These are phyloP conservation scores for Cladorrhinum sp. DNA, from an alignment of 2,329 filamentous ascomycete genomes.

Conservation along the genomic window DNA sequence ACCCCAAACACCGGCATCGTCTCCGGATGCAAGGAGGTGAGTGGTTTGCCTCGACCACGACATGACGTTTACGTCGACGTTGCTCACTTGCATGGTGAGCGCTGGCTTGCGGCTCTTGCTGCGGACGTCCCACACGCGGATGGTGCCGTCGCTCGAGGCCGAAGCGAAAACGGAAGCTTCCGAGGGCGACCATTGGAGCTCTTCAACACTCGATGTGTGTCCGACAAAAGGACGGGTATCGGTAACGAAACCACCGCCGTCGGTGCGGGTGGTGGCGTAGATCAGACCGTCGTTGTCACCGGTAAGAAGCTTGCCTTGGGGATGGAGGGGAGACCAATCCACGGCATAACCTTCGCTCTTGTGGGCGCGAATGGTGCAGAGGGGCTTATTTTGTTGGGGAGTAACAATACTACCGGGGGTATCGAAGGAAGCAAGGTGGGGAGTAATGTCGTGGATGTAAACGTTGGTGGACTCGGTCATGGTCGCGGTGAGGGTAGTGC, in stretches of 20 bases:
- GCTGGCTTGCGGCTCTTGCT: constrained; percentile 88
- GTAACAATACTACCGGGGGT: constrained; percentile 78
- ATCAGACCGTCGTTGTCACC: constrained; percentile 90
- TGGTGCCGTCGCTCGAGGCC: constrained; percentile 87
- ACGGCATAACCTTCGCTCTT: constrained; percentile 91
- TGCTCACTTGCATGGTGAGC: constrained; percentile 78
- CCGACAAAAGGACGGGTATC: constrained; percentile 81
- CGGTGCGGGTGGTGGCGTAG: constrained; percentile 80
- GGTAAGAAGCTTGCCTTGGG: constrained; percentile 81
- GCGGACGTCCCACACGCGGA: constrained; percentile 93
- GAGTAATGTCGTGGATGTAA: constrained; percentile 90
- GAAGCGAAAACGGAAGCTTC: constrained; percentile 94
- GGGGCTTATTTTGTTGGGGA: constrained; percentile 80
- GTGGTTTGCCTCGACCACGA: constrained; percentile 88
- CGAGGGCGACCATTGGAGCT: constrained; percentile 93
- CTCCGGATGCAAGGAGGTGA: constrained; percentile 87
- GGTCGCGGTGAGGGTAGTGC: constrained; percentile 79
- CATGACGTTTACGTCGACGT: constrained; percentile 91
- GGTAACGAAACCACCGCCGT: constrained; percentile 85
- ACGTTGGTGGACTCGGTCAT: constrained; percentile 90
- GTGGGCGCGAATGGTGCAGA: constrained; percentile 85
- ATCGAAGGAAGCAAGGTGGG: constrained; percentile 86
- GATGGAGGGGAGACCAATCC: constrained; percentile 87
- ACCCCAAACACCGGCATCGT: constrained; percentile 89
- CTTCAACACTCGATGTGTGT: constrained; percentile 83